Conservation (phyloP, 2,329 filamentous ascomycete genomes). For the Xylaria sp. region DNA sequence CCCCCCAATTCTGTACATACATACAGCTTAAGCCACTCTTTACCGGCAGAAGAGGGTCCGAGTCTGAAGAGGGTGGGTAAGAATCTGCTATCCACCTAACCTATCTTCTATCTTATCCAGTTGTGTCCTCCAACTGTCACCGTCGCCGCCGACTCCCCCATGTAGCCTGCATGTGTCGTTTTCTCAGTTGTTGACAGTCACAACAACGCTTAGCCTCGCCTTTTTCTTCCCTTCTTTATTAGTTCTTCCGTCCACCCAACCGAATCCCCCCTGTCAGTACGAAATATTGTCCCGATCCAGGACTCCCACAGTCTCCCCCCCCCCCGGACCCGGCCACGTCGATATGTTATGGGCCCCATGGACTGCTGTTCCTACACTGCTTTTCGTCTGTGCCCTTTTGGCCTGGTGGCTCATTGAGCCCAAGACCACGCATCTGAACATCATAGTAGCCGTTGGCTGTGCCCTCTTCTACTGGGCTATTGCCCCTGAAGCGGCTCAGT, state of each 20-base stretch:
- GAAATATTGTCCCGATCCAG: not conserved
- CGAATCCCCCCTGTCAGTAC: slow-evolving; percentile 3
- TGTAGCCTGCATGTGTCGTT: slow-evolving; percentile 11
- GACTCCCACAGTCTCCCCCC: not conserved
- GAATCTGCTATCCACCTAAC: slow-evolving; percentile 10
- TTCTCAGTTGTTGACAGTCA: slow-evolving; percentile 12
- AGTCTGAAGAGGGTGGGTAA: slow-evolving; percentile 9
- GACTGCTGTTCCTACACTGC: slow-evolving; percentile 41
- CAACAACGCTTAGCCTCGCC: not conserved
- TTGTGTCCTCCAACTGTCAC: not conserved
- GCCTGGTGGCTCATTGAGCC: slow-evolving; percentile 43
- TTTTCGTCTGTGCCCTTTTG: slow-evolving; percentile 39
- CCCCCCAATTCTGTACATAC: not conserved
- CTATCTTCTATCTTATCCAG: not conserved
- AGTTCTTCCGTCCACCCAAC: slow-evolving; percentile 4
- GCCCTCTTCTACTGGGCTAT: slow-evolving; percentile 40
- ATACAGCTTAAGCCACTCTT: slow-evolving; percentile 5
- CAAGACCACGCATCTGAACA: slow-evolving; percentile 39
- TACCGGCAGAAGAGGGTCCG: slow-evolving; percentile 11
- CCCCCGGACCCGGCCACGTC: slow-evolving; percentile 31
- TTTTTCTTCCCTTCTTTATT: not conserved
- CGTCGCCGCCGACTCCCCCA: slow-evolving; percentile 1
- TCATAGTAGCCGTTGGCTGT: slow-evolving; percentile 38
- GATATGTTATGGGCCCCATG: slow-evolving; percentile 48
- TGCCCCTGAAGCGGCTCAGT: slow-evolving; percentile 37